These are phyloP conservation scores for Crithidia expoeki DNA, from an alignment of 208 protist genomes.

Conservation along the genomic window DNA sequence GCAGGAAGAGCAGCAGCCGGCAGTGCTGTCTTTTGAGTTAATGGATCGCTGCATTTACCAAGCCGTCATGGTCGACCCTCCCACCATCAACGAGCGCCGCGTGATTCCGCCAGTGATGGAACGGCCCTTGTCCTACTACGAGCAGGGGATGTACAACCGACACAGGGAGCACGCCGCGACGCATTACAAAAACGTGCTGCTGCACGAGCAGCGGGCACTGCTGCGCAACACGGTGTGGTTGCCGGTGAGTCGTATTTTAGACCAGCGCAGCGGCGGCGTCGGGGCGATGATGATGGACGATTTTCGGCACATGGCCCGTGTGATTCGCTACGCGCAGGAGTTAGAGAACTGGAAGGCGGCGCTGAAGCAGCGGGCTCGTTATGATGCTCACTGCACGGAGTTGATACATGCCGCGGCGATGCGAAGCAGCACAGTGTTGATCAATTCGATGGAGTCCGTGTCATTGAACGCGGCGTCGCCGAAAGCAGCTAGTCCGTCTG, in stretches of 20 bases:
- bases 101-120: constrained; percentile 18
- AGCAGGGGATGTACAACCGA: constrained; percentile 21
- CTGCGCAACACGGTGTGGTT: constrained; percentile 22
- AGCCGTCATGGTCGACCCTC: constrained; percentile 15
- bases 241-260: constrained; percentile 3
- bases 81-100: neutral
- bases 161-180: constrained; percentile 9
- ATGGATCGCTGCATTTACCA: constrained; percentile 26
- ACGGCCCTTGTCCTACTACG: constrained; percentile 19
- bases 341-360: constrained; percentile 16
- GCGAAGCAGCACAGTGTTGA: constrained; percentile 8
- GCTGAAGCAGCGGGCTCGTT: constrained; percentile 3
- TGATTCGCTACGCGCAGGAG: constrained; percentile 19
- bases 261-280: constrained; percentile 23
- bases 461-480: neutral
- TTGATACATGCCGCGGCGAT: constrained; percentile 8
- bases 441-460: constrained; percentile 4
- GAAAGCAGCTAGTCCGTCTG: constrained; percentile 11
- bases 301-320: constrained; percentile 21
- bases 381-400: constrained; percentile 17
- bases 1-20: constrained; percentile 2
- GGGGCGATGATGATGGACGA: constrained; percentile 26
- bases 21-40: neutral
- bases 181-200: constrained; percentile 17
- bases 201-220: constrained; percentile 22